These are phyloP conservation scores for Limtongia smithiae DNA, from an alignment of 805 yeast species.

Conservation along the genomic window DNA sequence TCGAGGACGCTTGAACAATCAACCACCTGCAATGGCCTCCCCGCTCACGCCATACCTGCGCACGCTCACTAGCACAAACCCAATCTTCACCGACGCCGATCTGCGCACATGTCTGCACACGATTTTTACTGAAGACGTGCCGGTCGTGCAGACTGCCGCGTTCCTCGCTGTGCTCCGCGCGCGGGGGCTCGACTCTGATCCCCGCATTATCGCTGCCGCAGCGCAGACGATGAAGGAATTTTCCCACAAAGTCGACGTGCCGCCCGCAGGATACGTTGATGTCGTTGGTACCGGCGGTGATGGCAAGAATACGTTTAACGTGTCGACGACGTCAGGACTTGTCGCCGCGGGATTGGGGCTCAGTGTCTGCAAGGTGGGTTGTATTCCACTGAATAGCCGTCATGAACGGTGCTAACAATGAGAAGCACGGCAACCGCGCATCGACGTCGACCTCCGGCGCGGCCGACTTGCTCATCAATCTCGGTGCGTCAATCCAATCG, in stretches of 20 bases:
- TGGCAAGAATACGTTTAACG: slow-evolving; percentile 95
- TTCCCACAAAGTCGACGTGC: slow-evolving; percentile 50
- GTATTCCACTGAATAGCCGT: background rate
- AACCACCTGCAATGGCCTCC: slow-evolving; percentile 6
- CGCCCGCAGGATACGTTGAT: slow-evolving; percentile 57
- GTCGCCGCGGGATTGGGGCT: slow-evolving; percentile 86
- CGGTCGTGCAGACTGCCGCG: slow-evolving; percentile 69
- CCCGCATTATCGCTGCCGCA: slow-evolving; percentile 82
- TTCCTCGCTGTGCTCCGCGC: slow-evolving; percentile 75
- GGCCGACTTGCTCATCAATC: slow-evolving; percentile 74
- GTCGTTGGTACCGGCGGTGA: slow-evolving; percentile 99
- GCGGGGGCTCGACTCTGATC: slow-evolving; percentile 71
- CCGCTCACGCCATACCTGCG: slow-evolving; percentile 57
- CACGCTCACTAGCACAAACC: slow-evolving; percentile 58
- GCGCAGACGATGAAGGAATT: slow-evolving; percentile 68
- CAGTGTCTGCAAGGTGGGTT: slow-evolving; percentile 61
- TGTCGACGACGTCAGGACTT: slow-evolving; percentile 90
- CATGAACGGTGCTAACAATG: no score
- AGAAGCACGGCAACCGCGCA: slow-evolving; percentile 92
- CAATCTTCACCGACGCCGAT: slow-evolving; percentile 60
- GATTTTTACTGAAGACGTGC: slow-evolving; percentile 58
- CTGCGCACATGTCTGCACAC: slow-evolving; percentile 58
- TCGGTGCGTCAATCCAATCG: slow-evolving; percentile 79
- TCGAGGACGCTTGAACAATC: no score
- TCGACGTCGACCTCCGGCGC: slow-evolving; percentile 91